Conservation (phyloP, 2,329 filamentous ascomycete species). For the Alternaria sp. region DNA sequence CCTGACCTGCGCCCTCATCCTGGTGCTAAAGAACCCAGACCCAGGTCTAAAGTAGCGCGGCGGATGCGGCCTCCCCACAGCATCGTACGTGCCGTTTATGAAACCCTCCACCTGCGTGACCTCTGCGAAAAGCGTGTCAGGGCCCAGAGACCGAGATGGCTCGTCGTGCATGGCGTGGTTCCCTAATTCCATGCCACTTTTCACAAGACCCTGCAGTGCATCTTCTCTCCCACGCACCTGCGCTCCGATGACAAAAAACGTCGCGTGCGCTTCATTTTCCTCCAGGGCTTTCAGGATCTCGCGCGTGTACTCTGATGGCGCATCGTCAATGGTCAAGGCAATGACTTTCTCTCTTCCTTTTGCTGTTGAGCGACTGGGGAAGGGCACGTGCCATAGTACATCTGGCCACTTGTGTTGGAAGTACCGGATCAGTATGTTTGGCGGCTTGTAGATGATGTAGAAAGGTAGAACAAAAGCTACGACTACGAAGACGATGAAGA, state of each 20-base stretch:
- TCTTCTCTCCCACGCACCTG: slow-evolving; percentile 68
- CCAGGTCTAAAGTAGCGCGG: slow-evolving; percentile 82
- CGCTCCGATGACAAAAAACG: slow-evolving; percentile 87
- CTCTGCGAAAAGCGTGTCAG: slow-evolving; percentile 68
- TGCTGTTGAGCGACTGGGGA: slow-evolving; percentile 35
- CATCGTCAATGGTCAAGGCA: slow-evolving; percentile 87
- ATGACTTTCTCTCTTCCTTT: slow-evolving; percentile 67
- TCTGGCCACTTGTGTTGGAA: slow-evolving; percentile 77
- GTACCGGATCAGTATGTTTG: slow-evolving; percentile 72
- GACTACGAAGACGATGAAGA: slow-evolving; percentile 40
- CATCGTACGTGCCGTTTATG: slow-evolving; percentile 65
- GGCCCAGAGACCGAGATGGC: slow-evolving; percentile 69
- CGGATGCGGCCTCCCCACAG: slow-evolving; percentile 53
- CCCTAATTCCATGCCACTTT: slow-evolving; percentile 68
- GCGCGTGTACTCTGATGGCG: slow-evolving; percentile 74
- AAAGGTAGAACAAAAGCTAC: slow-evolving; percentile 47
- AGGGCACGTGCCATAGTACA: slow-evolving; percentile 75
- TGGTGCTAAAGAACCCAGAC: slow-evolving; percentile 79
- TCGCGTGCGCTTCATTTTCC: slow-evolving; percentile 72
- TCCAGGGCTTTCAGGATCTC: slow-evolving; percentile 75
- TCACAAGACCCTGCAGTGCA: slow-evolving; percentile 62
- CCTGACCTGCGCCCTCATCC: slow-evolving; percentile 70
- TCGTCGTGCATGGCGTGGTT: slow-evolving; percentile 94
- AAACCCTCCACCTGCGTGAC: slow-evolving; percentile 70
- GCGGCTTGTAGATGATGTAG: slow-evolving; percentile 84